A percentile compares a stretch with the other conserved stretches of the same genome.
These are phyloP conservation scores for Saururus chinensis DNA, from an alignment of 164 flowering plant species.

Conservation along the genomic window DNA sequence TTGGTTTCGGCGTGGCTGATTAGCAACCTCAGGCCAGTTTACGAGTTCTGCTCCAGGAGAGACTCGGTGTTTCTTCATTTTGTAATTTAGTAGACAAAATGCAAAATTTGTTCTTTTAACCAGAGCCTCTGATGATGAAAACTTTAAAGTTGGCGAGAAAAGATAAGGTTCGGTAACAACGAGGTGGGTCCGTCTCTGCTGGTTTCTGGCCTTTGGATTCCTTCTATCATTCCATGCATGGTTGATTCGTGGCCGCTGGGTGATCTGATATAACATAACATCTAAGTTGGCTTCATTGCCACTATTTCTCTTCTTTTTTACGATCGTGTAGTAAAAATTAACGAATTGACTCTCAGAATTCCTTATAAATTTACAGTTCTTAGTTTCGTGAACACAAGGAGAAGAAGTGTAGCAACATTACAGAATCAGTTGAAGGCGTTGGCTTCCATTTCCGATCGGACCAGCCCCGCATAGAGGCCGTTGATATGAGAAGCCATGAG, in stretches of 20 bases:
- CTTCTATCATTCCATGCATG: too few relatives aligned
- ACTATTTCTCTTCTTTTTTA: too few relatives aligned
- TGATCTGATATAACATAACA: too few relatives aligned
- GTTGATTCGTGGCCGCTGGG: too few relatives aligned
- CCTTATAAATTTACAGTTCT: too few relatives aligned
- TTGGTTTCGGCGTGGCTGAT: neutral
- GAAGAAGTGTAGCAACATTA: too few relatives aligned
- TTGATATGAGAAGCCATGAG: conserved; percentile 42
- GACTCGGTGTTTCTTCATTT: too few relatives aligned
- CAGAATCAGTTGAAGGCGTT: conserved; percentile 33
- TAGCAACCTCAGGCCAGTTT: neutral
- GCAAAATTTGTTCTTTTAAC: too few relatives aligned
- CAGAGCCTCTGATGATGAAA: neutral
- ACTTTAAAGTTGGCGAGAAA: neutral
- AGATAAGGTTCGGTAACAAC: neutral
- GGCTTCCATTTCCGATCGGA: conserved; percentile 52
- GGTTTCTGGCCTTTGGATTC: neutral
- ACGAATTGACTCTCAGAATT: neutral
- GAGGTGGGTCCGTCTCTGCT: neutral
- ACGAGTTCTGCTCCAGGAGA: neutral
- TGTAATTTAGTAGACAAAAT: too few relatives aligned
- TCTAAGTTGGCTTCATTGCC: too few relatives aligned
- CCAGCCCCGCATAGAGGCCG: conserved; percentile 49
- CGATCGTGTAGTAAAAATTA: too few relatives aligned
- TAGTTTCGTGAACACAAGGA: neutral